These are phyloP conservation scores for Choiromyces venosus DNA, from an alignment of 495 filamentous ascomycete species.

Conservation along the genomic window DNA sequence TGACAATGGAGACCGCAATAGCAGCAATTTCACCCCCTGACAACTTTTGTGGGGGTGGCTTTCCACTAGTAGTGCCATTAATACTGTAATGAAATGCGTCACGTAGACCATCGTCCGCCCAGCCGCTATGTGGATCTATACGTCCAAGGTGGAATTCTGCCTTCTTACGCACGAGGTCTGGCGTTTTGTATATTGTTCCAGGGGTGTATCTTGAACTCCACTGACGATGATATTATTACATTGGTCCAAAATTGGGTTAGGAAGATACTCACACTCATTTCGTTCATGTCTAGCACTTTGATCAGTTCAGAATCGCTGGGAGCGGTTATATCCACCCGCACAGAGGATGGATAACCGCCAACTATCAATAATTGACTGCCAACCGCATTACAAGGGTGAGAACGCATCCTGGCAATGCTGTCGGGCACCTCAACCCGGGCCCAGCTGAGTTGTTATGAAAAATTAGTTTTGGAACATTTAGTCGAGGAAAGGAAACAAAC, in stretches of 20 bases:
- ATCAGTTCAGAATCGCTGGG: slow-evolving; percentile 8
- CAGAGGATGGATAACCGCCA: slow-evolving; percentile 16
- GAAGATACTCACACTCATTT: slow-evolving; percentile 10
- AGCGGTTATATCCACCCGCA: neutral
- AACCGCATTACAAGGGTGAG: slow-evolving; percentile 19
- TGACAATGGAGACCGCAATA: slow-evolving; percentile 3
- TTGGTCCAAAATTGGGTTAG: neutral
- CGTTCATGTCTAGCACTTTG: slow-evolving; percentile 23
- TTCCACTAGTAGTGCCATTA: neutral
- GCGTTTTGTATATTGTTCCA: slow-evolving; percentile 17
- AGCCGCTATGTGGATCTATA: slow-evolving; percentile 13
- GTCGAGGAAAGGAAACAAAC: neutral
- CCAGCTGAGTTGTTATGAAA: slow-evolving; percentile 8
- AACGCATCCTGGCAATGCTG: slow-evolving; percentile 1
- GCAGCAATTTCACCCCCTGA: neutral
- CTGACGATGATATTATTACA: neutral
- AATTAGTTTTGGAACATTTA: neutral
- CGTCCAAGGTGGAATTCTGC: neutral
- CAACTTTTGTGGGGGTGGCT: neutral
- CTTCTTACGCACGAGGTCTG: neutral
- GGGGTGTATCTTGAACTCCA: slow-evolving; percentile 9
- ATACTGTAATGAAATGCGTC: slow-evolving; percentile 3
- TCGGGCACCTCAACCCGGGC: slow-evolving; percentile 7
- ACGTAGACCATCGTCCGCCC: slow-evolving; percentile 7
- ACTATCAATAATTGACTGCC: slow-evolving; percentile 17